phyloP scores from a whole-genome alignment of 441 rosid species.

The Eugenia klotzschiana region DNA sequence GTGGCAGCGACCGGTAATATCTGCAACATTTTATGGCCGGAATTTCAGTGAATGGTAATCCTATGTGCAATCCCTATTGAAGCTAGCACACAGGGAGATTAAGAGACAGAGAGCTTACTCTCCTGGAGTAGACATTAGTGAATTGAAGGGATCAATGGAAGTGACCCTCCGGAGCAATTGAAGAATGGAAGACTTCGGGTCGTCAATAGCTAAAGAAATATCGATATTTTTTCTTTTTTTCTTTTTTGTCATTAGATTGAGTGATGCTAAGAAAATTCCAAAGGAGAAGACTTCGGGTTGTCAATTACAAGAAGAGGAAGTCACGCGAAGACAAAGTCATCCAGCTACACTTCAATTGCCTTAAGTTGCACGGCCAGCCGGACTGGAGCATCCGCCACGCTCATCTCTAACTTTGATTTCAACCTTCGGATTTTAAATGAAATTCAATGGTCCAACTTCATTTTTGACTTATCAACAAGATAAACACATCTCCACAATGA shows the following conservation, averaged over 20 bases:
- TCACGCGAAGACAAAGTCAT: neutral
- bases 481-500: neutral
- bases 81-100: neutral
- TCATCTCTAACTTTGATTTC: neutral
- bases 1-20: conserved; percentile 44
- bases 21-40: conserved; percentile 8
- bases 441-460: neutral
- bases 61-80: neutral
- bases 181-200: neutral
- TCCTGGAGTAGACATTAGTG: conserved; percentile 38
- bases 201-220: neutral
- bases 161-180: neutral
- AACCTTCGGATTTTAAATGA: neutral
- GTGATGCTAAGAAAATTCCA: neutral
- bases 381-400: neutral
- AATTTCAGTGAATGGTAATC: neutral
- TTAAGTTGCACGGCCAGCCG: neutral
- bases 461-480: neutral
- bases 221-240: neutral
- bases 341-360: neutral
- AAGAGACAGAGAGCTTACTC: conserved; percentile 24
- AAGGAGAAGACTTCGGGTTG: neutral
- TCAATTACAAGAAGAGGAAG: neutral
- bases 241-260: neutral
- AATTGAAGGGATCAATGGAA: neutral